phyloP scores from a whole-genome alignment of 495 filamentous ascomycete species.

The Diplogelasinospora grovesii region DNA sequence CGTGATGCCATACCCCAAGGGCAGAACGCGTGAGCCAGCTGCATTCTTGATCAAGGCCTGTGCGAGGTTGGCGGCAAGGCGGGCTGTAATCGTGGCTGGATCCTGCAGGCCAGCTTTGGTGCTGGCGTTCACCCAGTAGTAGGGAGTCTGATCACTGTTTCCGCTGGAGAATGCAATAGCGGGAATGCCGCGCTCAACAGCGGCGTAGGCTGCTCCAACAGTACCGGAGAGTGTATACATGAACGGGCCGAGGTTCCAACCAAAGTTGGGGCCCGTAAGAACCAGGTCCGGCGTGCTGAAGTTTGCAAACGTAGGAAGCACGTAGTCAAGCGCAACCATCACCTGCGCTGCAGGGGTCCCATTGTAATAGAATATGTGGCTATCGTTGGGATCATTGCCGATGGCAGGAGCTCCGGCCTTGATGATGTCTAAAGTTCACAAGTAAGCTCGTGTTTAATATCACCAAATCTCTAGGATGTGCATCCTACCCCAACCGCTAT shows the following conservation, averaged over 20 bases:
- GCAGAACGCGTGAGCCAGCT: constrained; percentile 22
- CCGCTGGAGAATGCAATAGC: constrained; percentile 31
- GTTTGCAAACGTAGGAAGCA: constrained; percentile 40
- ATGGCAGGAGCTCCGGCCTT: constrained; percentile 20
- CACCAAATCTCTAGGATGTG: too few species aligned
- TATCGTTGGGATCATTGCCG: constrained; percentile 33
- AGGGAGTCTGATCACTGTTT: constrained; percentile 14
- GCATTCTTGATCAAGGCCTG: constrained; percentile 27
- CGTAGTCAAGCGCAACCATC: constrained; percentile 41
- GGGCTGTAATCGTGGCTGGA: constrained; percentile 27
- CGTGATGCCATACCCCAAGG: constrained; percentile 32
- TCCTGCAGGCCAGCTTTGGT: constrained; percentile 16
- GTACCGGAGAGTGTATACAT: constrained; percentile 32
- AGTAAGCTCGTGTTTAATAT: background rate
- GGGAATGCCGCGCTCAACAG: constrained; percentile 31
- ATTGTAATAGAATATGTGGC: constrained; percentile 43
- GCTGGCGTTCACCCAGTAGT: constrained; percentile 22
- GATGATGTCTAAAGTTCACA: constrained; percentile 22
- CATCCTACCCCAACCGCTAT: constrained; percentile 13
- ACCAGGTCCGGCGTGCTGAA: constrained; percentile 32
- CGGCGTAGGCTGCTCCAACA: constrained; percentile 32
- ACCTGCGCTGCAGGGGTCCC: constrained; percentile 35
- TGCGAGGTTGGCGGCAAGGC: constrained; percentile 26
- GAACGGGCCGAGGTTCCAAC: constrained; percentile 31
- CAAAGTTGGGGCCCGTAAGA: constrained; percentile 36